Evolutionary conservation across 2,329 filamentous ascomycete genomes (phyloP).

Genomic region (Exophiala sideris): DNA sequence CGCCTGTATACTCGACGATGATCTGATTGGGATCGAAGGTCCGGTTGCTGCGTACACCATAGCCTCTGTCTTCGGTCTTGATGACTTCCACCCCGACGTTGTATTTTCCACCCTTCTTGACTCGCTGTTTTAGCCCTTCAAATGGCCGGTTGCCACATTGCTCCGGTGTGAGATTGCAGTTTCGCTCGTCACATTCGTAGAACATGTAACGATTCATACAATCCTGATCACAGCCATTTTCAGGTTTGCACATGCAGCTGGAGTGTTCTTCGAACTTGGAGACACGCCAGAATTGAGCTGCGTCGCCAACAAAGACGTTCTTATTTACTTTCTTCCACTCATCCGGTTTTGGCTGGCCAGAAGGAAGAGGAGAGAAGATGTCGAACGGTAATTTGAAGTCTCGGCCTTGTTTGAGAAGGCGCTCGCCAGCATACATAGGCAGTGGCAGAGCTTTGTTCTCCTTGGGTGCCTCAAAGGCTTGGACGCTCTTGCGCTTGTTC

Average conservation of each 20-base stretch:
- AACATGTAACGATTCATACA: slow-evolving; percentile 97
- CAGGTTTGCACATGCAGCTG: slow-evolving; percentile 71
- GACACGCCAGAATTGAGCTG: slow-evolving; percentile 76
- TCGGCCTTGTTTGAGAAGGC: slow-evolving; percentile 66
- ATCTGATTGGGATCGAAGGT: slow-evolving; percentile 87
- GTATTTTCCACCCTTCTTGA: slow-evolving; percentile 76
- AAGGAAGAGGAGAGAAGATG: slow-evolving; percentile 80
- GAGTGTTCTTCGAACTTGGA: slow-evolving; percentile 70
- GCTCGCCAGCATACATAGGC: slow-evolving; percentile 74
- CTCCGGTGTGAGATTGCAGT: slow-evolving; percentile 75
- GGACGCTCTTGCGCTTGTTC: slow-evolving; percentile 38
- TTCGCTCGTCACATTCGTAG: slow-evolving; percentile 89
- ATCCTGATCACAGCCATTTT: slow-evolving; percentile 79
- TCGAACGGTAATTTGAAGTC: slow-evolving; percentile 90
- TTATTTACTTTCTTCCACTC: slow-evolving; percentile 90
- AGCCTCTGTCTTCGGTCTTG: slow-evolving; percentile 82
- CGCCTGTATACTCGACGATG: slow-evolving; percentile 96
- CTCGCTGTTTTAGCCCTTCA: slow-evolving; percentile 70
- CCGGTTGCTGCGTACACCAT: slow-evolving; percentile 86
- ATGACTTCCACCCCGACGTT: slow-evolving; percentile 93
- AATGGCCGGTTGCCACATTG: slow-evolving; percentile 85
- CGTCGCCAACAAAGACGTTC: slow-evolving; percentile 88
- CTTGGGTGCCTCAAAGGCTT: slow-evolving; percentile 41
- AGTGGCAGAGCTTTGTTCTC: slow-evolving; percentile 63
- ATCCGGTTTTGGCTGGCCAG: slow-evolving; percentile 83